phyloP scores from a whole-genome alignment of 805 yeast species.

The Kuraishia hungarica region DNA sequence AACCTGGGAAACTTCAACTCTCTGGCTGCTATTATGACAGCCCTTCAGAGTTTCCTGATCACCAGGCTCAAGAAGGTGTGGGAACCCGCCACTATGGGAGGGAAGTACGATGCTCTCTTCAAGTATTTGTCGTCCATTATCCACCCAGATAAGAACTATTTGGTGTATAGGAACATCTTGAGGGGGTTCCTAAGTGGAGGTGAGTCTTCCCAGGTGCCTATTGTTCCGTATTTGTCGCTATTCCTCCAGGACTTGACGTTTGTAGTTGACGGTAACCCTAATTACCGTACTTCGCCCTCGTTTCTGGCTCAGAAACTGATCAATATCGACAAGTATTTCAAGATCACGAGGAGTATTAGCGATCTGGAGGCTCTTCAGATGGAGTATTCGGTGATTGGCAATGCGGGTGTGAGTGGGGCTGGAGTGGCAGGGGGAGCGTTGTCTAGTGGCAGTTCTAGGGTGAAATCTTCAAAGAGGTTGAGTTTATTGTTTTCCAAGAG shows the following conservation, averaged over 20 bases:
- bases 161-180: slow-evolving; percentile 56
- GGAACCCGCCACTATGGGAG: slow-evolving; percentile 36
- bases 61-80: slow-evolving; percentile 56
- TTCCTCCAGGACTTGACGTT: slow-evolving; percentile 75
- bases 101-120: slow-evolving; percentile 53
- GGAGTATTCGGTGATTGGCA: slow-evolving; percentile 34
- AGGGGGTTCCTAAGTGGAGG: slow-evolving; percentile 45
- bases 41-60: slow-evolving; percentile 64
- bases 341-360: slow-evolving; percentile 56
- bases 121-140: slow-evolving; percentile 58
- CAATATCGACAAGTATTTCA: slow-evolving; percentile 67
- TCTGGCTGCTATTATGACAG: slow-evolving; percentile 68
- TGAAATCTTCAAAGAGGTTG: neutral
- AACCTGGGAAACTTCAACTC: slow-evolving; percentile 73
- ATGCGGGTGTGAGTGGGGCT: no score
- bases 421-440: no score
- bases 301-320: slow-evolving; percentile 51
- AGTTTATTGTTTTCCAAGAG: neutral
- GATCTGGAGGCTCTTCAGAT: slow-evolving; percentile 64
- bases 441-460: slow-evolving; percentile 9
- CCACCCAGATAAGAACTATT: slow-evolving; percentile 69
- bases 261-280: slow-evolving; percentile 75
- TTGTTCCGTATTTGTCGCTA: slow-evolving; percentile 69
- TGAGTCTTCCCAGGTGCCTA: slow-evolving; percentile 40
- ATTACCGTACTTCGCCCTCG: slow-evolving; percentile 46